Conservation (phyloP, 2,329 filamentous ascomycete genomes). For the Colletotrichum sp. region DNA sequence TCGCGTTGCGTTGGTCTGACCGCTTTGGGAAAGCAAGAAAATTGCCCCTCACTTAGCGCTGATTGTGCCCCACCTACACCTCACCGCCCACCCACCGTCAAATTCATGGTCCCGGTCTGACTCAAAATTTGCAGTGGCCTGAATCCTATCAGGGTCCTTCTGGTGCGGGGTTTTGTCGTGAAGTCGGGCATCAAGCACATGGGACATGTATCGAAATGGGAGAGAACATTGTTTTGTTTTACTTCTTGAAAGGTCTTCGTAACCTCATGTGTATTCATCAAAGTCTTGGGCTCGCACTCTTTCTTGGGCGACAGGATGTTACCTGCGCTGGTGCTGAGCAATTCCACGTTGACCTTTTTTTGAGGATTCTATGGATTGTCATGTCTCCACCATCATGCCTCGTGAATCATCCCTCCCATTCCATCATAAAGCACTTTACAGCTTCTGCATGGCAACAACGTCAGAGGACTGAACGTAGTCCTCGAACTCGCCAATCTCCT, state of each 20-base stretch:
- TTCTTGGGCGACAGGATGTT: background rate
- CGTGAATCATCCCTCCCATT: constrained; percentile 29
- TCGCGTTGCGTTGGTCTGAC: constrained; percentile 17
- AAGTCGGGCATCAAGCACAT: background rate
- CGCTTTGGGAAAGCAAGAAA: background rate
- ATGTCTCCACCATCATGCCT: constrained; percentile 33
- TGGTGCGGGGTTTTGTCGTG: background rate
- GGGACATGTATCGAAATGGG: background rate
- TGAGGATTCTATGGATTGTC: constrained; percentile 23
- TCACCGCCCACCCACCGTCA: background rate
- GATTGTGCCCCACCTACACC: constrained; percentile 17
- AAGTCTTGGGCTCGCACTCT: constrained; percentile 16
- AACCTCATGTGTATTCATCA: constrained; percentile 22
- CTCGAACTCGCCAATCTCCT: constrained; percentile 82
- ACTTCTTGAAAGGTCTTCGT: constrained; percentile 18
- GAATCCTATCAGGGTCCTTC: background rate
- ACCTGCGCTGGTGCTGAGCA: constrained; percentile 15
- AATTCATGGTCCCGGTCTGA: background rate
- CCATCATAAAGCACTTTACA: constrained; percentile 19
- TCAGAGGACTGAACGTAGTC: constrained; percentile 97
- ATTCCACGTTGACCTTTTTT: constrained; percentile 16
- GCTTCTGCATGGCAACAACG: constrained; percentile 51
- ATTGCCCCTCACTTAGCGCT: constrained; percentile 19
- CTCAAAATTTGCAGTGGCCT: background rate
- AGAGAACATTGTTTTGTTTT: background rate